A percentile compares a stretch with the other conserved stretches of the same genome.
phyloP scores from a whole-genome alignment of 306 rosid species.

The Quercus bicolor region DNA sequence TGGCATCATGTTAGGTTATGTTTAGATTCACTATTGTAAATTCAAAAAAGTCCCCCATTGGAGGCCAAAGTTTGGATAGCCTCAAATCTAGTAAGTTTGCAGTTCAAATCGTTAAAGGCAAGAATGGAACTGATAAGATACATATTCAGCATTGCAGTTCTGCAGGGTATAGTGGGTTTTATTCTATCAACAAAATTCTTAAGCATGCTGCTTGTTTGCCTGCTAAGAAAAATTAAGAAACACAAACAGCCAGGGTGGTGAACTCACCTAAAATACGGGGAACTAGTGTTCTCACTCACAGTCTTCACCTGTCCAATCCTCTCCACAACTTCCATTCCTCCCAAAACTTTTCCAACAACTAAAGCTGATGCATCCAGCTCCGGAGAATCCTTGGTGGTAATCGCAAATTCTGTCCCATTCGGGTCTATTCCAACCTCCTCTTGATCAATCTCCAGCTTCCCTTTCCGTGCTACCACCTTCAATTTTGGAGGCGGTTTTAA shows the following conservation, averaged over 20 bases:
- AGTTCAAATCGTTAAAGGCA: neutral
- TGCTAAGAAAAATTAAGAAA: too few species aligned
- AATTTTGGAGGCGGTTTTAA: constrained; percentile 65
- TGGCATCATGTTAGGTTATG: neutral
- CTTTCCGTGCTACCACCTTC: constrained; percentile 70
- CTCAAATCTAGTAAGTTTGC: neutral
- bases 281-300: constrained; percentile 68
- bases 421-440: constrained; percentile 72
- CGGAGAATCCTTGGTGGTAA: constrained; percentile 60
- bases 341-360: constrained; percentile 39
- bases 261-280: constrained; percentile 74
- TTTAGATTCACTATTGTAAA: neutral
- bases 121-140: neutral
- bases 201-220: too few species aligned
- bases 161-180: too few species aligned
- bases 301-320: constrained; percentile 72
- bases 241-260: neutral
- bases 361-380: constrained; percentile 62
- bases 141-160: neutral
- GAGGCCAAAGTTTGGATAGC: neutral
- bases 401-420: constrained; percentile 75
- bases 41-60: too few species aligned
- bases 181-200: too few species aligned
- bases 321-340: constrained; percentile 69
- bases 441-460: constrained; percentile 84